Base-by-base conservation (phyloP, 768 basidiomycete species). In the Boletus reticulatus region DNA sequence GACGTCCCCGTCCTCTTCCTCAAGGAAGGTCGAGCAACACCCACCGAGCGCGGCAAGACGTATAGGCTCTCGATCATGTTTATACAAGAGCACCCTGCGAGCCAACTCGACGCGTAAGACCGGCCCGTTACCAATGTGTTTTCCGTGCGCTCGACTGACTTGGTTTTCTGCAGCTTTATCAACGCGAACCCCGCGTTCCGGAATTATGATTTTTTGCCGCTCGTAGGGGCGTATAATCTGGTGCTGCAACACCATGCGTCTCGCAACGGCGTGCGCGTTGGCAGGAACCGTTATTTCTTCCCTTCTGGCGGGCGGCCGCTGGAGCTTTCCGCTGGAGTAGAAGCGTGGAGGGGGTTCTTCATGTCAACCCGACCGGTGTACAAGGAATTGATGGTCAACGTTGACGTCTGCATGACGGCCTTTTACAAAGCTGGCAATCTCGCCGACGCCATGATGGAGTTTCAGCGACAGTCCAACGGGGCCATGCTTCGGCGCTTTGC, bases 401-500 rank as follows among this genome's bases (percentile, higher is more conserved):
- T 84, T 24, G 83, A 80, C 32, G 71, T 78, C 6, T 79, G 77
- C 58, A 81, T 81, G 75, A 77, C 80, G 1, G 79, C 80, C 0
- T 84, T 84, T 61, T 79, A 81, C 62, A 72, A 76, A 12, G 81
- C 81, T 0, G 84, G 86, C 0, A 88, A 85, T 56, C 75, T 92
- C 11, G 84, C 83, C 0, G 73, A 86, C 0, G 80, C 82, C 4
- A 74, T 91, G 46, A 19, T 72, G 9, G 77, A 73, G 3, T 89
- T 88, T 58, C 53, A 67, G 6, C 59, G 58, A 5, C 65, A 70
- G 19, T 78, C 82, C 0, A 60, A 64, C 2, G 75, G 74, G 2
- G 83, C 66, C 1, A 68, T 83, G 53, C 82, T 80, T 0, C 74
- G 71, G 49, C 69, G 72, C 1, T 79, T 87, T 58, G 71, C 74